Evolutionary conservation across 305 asterid genomes (phyloP).

Genomic region (Ruellia speciosa): DNA sequence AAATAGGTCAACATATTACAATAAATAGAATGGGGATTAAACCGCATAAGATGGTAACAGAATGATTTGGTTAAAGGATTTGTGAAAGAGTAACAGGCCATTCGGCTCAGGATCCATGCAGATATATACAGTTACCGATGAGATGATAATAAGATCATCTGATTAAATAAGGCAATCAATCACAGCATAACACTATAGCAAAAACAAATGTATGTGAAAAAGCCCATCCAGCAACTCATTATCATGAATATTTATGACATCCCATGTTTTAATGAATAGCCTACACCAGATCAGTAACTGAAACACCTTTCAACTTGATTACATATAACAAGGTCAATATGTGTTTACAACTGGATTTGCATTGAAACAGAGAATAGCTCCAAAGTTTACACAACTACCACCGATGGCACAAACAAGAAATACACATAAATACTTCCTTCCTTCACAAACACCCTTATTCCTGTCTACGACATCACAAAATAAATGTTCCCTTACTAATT

Average conservation of each 20-base stretch:
- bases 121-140: neutral
- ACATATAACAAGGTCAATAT: neutral
- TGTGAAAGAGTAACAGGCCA: neutral
- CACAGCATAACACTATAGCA: neutral
- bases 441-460: no score
- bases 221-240: no score
- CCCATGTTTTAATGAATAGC: neutral
- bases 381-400: no score
- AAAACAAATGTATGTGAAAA: neutral
- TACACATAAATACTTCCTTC: no score
- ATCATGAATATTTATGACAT: neutral
- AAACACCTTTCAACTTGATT: slow-evolving; percentile 3
- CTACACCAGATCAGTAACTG: neutral
- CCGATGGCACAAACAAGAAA: no score
- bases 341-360: neutral
- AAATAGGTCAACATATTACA: no score
- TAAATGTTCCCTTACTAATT: no score
- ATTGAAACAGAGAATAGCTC: no score
- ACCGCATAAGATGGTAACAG: neutral
- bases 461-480: no score
- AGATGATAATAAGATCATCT: neutral
- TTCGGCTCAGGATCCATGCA: neutral
- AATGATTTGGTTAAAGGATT: neutral
- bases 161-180: slow-evolving; percentile 2
- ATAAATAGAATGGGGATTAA: no score